Evolutionary conservation across 2,329 filamentous ascomycete genomes (phyloP).

Genomic region (Lachnellula subtilissima): DNA sequence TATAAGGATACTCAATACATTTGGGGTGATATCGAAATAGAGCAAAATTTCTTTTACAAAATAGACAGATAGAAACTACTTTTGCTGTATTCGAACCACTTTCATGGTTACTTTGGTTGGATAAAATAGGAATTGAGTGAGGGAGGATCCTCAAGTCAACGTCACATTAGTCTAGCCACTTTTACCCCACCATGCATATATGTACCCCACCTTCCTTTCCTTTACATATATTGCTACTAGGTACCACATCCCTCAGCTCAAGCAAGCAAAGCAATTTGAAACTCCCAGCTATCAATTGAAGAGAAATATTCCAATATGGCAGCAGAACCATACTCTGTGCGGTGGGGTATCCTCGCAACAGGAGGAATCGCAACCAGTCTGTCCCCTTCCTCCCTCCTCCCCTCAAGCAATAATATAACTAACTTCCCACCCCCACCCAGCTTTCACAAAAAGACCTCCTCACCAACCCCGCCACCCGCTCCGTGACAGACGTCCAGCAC

Average conservation of each 20-base stretch:
- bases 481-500: slow-evolving; percentile 57
- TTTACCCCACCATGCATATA: neutral
- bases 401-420: neutral
- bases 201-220: neutral
- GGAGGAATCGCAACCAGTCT: slow-evolving; percentile 34
- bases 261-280: neutral
- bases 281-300: neutral
- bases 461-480: slow-evolving; percentile 54
- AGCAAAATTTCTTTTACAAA: too few species aligned
- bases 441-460: slow-evolving; percentile 61
- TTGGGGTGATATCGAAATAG: too few species aligned
- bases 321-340: slow-evolving; percentile 25
- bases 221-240: neutral
- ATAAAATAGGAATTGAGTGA: too few species aligned
- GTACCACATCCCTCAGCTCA: neutral
- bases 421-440: slow-evolving; percentile 26
- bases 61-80: too few species aligned
- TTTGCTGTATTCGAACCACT: too few species aligned
- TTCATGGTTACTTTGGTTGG: too few species aligned
- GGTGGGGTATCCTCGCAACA: slow-evolving; percentile 34
- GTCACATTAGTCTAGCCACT: slow-evolving; percentile 9
- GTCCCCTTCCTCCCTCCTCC: neutral
- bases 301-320: slow-evolving; percentile 16
- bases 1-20: too few species aligned
- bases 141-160: slow-evolving; percentile 1